phyloP scores from a whole-genome alignment of 306 rosid species.

The Morella rubra region DNA sequence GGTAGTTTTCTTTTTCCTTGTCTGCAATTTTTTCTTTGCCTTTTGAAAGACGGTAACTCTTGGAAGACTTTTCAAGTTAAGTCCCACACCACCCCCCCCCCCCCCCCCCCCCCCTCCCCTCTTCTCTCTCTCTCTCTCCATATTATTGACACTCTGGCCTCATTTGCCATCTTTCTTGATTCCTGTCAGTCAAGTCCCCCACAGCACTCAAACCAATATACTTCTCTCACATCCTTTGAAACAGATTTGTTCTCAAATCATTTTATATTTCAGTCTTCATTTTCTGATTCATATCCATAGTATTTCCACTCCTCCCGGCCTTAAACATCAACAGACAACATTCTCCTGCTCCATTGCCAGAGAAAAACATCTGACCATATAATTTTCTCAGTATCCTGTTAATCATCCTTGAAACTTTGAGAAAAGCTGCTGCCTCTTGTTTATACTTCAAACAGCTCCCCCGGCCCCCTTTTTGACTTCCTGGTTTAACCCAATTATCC shows the following conservation, averaged over 20 bases:
- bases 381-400: constrained; percentile 21
- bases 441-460: constrained; percentile 5
- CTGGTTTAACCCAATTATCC: constrained; percentile 30
- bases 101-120: background rate
- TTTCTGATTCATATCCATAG: constrained; percentile 13
- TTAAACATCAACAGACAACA: constrained; percentile 33
- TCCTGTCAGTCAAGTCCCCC: background rate
- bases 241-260: background rate
- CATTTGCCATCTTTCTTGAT: constrained; percentile 14
- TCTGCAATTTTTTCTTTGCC: constrained; percentile 16
- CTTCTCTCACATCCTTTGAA: background rate
- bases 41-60: background rate
- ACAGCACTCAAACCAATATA: background rate
- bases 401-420: constrained; percentile 34
- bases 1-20: background rate
- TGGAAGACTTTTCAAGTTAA: background rate
- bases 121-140: constrained; percentile 5
- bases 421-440: constrained; percentile 27
- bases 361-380: constrained; percentile 28
- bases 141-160: constrained; percentile 3
- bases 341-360: constrained; percentile 33
- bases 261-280: background rate
- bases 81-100: too few relatives aligned
- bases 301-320: constrained; percentile 24
- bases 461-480: constrained; percentile 36